These are phyloP conservation scores for Tylopilus sp. DNA, from an alignment of 1,284 basidiomycete species.

Conservation along the genomic window DNA sequence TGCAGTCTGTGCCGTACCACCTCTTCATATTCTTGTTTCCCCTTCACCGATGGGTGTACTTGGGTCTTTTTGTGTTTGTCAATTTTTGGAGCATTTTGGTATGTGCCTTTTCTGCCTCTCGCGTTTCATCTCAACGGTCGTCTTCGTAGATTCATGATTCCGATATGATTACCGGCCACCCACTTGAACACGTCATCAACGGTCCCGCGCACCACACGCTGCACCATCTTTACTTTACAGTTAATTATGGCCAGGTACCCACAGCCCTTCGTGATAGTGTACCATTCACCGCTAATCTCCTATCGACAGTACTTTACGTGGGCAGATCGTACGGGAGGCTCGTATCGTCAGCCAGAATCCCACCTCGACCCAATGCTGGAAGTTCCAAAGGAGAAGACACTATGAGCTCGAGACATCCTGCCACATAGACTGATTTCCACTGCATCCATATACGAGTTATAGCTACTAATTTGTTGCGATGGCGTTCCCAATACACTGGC, in stretches of 20 bases:
- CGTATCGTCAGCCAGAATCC: slow-evolving; percentile 82
- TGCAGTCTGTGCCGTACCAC: slow-evolving; percentile 94
- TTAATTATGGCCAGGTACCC: slow-evolving; percentile 75
- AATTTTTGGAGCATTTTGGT: slow-evolving; percentile 92
- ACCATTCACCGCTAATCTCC: slow-evolving; percentile 8
- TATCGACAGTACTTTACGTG: slow-evolving; percentile 83
- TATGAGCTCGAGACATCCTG: slow-evolving; percentile 7
- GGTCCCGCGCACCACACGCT: slow-evolving; percentile 97
- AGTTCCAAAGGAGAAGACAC: slow-evolving; percentile 42
- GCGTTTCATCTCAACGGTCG: slow-evolving; percentile 7
- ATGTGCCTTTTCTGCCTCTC: slow-evolving; percentile 12
- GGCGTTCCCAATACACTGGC: neutral
- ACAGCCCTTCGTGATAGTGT: neutral
- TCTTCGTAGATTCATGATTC: slow-evolving; percentile 85
- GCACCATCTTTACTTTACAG: slow-evolving; percentile 93
- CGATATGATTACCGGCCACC: slow-evolving; percentile 97
- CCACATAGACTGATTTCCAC: slow-evolving; percentile 12
- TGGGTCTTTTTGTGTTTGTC: slow-evolving; percentile 80
- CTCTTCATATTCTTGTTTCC: slow-evolving; percentile 91
- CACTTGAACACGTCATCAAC: slow-evolving; percentile 89
- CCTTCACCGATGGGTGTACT: slow-evolving; percentile 78
- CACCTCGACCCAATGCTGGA: slow-evolving; percentile 84
- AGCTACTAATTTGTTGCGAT: slow-evolving; percentile 17
- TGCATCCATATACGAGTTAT: slow-evolving; percentile 17
- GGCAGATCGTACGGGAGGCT: slow-evolving; percentile 80